A percentile compares a stretch with the other conserved stretches of the same genome.
Evolutionary conservation across 2,329 filamentous ascomycete genomes (phyloP).

Genomic region (Trichoderma sp.): DNA sequence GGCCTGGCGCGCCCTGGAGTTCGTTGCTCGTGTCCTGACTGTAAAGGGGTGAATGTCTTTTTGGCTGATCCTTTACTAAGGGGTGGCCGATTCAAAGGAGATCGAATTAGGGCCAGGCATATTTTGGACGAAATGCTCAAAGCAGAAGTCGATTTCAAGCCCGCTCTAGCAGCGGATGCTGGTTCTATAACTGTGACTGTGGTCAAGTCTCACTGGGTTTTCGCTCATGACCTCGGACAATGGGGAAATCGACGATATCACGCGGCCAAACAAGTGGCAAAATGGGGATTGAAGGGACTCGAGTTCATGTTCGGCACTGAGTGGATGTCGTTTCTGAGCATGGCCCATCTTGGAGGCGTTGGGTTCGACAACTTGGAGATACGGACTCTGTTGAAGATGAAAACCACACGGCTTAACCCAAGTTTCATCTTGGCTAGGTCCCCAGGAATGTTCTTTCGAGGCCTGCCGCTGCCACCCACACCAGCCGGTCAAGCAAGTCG

Average conservation of each 20-base stretch:
- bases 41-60: background rate
- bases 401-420: accelerated
- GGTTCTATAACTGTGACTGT: background rate
- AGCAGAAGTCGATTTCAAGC: background rate
- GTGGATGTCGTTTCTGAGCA: background rate
- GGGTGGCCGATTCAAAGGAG: background rate
- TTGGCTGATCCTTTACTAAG: background rate
- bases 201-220: background rate
- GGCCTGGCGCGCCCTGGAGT: background rate
- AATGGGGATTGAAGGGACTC: background rate
- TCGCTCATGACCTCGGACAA: background rate
- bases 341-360: background rate
- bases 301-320: background rate
- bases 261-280: background rate
- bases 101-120: background rate
- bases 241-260: background rate
- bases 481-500: background rate
- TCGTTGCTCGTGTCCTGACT: background rate
- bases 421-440: accelerated
- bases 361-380: background rate
- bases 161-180: background rate
- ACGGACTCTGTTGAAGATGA: background rate
- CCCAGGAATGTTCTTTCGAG: background rate
- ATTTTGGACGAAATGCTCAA: background rate
- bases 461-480: background rate